A percentile compares a stretch with the other conserved stretches of the same genome.
Evolutionary conservation across 768 basidiomycete species (phyloP).

Genomic region (Tricholoma saponaceum): DNA sequence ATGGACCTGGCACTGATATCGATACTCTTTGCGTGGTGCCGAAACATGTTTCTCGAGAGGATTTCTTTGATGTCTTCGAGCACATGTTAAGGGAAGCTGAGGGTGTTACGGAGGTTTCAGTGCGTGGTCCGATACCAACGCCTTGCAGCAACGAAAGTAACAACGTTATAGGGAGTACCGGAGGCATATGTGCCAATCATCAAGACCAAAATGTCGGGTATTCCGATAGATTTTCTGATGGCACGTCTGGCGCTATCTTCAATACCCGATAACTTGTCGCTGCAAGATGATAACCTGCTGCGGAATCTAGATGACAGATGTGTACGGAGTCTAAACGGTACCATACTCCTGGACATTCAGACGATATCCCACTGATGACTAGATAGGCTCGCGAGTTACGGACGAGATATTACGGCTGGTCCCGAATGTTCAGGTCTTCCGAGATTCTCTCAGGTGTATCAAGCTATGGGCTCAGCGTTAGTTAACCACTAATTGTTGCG

Average conservation of each 20-base stretch:
- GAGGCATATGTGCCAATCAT: slow-evolving; percentile 97
- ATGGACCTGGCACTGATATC: slow-evolving; percentile 94
- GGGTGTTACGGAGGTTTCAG: slow-evolving; percentile 85
- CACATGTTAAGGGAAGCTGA: slow-evolving; percentile 81
- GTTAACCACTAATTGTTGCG: slow-evolving; percentile 23
- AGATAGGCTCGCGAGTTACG: slow-evolving; percentile 85
- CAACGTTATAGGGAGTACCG: slow-evolving; percentile 73
- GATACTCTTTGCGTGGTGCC: slow-evolving; percentile 98
- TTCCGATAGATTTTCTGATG: slow-evolving; percentile 93
- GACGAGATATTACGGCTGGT: slow-evolving; percentile 95
- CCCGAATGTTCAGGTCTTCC: slow-evolving; percentile 90
- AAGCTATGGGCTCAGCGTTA: slow-evolving; percentile 96
- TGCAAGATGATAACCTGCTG: slow-evolving; percentile 88
- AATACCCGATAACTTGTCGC: slow-evolving; percentile 88
- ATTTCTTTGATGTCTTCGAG: slow-evolving; percentile 92
- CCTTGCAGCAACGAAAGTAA: not conserved
- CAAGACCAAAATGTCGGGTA: slow-evolving; percentile 85
- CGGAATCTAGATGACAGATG: slow-evolving; percentile 93
- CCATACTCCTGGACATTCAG: slow-evolving; percentile 7
- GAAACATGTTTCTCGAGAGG: slow-evolving; percentile 91
- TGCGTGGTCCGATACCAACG: slow-evolving; percentile 39
- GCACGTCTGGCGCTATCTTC: slow-evolving; percentile 81
- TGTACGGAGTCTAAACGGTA: slow-evolving; percentile 91
- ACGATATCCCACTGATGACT: slow-evolving; percentile 6
- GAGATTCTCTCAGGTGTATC: slow-evolving; percentile 92